Percentiles rank a stretch among this genome's conserved stretches.
These are phyloP conservation scores for Athelia psychrophila DNA, from an alignment of 1,284 basidiomycete genomes.

Conservation along the genomic window DNA sequence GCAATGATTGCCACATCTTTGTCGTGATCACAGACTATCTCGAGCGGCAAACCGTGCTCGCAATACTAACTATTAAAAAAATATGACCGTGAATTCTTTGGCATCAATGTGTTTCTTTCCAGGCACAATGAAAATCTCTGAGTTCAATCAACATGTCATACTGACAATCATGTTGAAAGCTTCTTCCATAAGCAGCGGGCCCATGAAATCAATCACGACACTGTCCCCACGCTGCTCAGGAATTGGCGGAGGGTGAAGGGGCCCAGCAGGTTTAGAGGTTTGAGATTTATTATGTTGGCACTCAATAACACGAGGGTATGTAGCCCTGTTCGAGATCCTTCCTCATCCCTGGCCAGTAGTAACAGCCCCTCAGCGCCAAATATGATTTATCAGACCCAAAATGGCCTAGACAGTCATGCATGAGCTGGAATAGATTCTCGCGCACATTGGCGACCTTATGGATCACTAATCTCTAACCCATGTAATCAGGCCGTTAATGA, in stretches of 20 bases:
- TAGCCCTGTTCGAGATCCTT: neutral
- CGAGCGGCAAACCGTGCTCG: neutral
- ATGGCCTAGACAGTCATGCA: slow-evolving; percentile 19
- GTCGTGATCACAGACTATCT: slow-evolving; percentile 9
- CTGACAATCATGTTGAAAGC: slow-evolving; percentile 12
- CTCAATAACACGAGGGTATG: neutral
- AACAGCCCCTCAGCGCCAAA: slow-evolving; percentile 7
- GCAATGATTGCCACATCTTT: slow-evolving; percentile 13
- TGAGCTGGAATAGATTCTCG: slow-evolving; percentile 12
- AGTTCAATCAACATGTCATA: slow-evolving; percentile 5
- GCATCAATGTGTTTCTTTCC: neutral
- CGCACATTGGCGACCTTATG: neutral
- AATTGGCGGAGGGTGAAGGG: slow-evolving; percentile 17
- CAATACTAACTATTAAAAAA: slow-evolving; percentile 4
- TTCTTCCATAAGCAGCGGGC: slow-evolving; percentile 19
- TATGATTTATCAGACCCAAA: slow-evolving; percentile 19
- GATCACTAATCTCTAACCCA: neutral
- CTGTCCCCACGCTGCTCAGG: slow-evolving; percentile 14
- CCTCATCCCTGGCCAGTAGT: slow-evolving; percentile 14
- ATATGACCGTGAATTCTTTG: slow-evolving; percentile 6
- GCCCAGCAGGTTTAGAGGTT: slow-evolving; percentile 3
- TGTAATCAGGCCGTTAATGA: neutral
- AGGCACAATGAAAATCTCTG: neutral
- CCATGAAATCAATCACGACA: slow-evolving; percentile 31
- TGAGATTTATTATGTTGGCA: neutral